These are phyloP conservation scores for Calonectria montana DNA, from an alignment of 2,329 filamentous ascomycete species.

Conservation along the genomic window DNA sequence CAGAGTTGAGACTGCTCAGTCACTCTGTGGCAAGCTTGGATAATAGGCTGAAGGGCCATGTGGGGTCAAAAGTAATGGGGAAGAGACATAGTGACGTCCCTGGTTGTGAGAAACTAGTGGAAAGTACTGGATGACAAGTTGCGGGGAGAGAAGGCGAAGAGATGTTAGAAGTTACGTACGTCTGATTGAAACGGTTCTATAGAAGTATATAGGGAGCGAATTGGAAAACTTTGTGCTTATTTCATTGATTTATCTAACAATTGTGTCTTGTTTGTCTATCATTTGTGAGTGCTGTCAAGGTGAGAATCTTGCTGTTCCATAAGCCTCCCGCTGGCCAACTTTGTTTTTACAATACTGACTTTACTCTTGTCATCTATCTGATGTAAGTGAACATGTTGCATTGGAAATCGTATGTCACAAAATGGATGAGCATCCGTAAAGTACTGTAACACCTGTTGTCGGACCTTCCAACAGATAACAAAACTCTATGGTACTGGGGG, in stretches of 20 bases:
- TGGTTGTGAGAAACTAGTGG: background rate
- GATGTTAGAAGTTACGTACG: conserved; percentile 26
- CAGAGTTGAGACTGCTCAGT: conserved; percentile 10
- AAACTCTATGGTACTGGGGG: no score
- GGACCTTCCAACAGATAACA: no score
- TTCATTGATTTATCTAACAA: background rate
- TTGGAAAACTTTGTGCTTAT: conserved; percentile 29
- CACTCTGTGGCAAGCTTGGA: conserved; percentile 15
- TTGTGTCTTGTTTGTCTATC: background rate
- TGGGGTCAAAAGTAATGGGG: conserved; percentile 22
- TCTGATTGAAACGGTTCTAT: conserved; percentile 31
- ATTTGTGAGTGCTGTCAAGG: background rate
- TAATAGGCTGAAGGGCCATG: conserved; percentile 1
- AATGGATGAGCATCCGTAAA: no score
- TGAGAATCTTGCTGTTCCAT: background rate
- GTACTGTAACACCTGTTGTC: no score
- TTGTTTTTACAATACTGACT: no score
- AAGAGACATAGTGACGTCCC: background rate
- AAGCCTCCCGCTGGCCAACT: background rate
- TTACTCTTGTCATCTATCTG: no score
- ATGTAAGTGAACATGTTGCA: no score
- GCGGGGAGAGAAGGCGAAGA: background rate
- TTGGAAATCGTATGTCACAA: no score
- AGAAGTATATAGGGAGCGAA: conserved; percentile 40
- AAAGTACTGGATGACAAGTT: background rate